A percentile compares a stretch with the other conserved stretches of the same genome.
These are phyloP conservation scores for Isabelozyma heimii DNA, from an alignment of 805 yeast genomes.

Conservation along the genomic window DNA sequence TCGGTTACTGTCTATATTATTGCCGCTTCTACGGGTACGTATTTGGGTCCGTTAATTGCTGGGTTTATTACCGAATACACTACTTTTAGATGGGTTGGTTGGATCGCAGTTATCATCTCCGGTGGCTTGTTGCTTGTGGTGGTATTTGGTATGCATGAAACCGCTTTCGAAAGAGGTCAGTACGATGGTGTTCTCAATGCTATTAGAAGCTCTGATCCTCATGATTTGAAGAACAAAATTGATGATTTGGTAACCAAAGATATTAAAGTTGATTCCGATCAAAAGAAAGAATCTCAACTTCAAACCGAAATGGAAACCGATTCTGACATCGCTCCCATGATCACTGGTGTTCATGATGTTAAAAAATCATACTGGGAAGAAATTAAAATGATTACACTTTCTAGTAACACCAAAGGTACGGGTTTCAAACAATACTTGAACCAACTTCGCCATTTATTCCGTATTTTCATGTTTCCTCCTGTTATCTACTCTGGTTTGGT, in stretches of 20 bases:
- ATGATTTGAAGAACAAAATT: slow-evolving; percentile 2
- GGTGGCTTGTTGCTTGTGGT: slow-evolving; percentile 39
- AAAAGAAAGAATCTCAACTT: background rate
- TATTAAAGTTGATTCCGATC: background rate
- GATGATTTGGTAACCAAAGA: background rate
- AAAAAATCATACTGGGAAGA: slow-evolving; percentile 24
- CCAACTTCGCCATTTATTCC: slow-evolving; percentile 28
- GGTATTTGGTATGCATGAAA: slow-evolving; percentile 54
- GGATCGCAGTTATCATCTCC: slow-evolving; percentile 45
- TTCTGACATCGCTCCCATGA: background rate
- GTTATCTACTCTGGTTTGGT: slow-evolving; percentile 34
- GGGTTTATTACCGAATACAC: slow-evolving; percentile 51
- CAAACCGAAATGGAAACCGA: background rate
- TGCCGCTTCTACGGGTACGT: slow-evolving; percentile 53
- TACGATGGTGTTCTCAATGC: slow-evolving; percentile 11
- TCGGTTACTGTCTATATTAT: slow-evolving; percentile 52
- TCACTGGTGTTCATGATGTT: slow-evolving; percentile 26
- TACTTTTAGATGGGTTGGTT: slow-evolving; percentile 55
- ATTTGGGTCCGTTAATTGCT: slow-evolving; percentile 57
- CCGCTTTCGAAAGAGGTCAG: slow-evolving; percentile 41
- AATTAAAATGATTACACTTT: slow-evolving; percentile 32
- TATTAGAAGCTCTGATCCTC: background rate
- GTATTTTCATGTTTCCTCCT: slow-evolving; percentile 36
- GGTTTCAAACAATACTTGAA: slow-evolving; percentile 42
- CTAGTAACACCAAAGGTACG: slow-evolving; percentile 32